Conservation (phyloP, 495 filamentous ascomycete species). For the Podospora fimiseda region DNA sequence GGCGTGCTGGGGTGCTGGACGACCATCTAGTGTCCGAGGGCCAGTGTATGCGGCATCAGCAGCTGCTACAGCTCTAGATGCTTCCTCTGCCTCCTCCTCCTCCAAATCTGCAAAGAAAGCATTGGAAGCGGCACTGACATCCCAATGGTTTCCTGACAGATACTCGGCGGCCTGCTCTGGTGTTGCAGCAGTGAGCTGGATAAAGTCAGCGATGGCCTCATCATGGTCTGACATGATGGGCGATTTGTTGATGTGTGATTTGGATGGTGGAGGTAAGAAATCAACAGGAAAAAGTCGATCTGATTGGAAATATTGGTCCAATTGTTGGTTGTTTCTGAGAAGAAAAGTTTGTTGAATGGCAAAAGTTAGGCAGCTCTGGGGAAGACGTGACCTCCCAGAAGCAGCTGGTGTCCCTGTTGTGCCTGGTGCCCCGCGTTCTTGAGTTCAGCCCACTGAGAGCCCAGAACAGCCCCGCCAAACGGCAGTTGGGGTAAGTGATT, state of each 20-base stretch:
- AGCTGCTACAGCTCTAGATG: conserved; percentile 10
- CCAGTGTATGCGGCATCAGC: conserved; percentile 42
- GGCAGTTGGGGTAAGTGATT: too few relatives aligned
- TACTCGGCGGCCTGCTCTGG: conserved; percentile 66
- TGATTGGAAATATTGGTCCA: background rate
- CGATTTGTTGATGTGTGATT: too few relatives aligned
- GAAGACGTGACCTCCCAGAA: conserved; percentile 6
- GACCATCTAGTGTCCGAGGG: conserved; percentile 49
- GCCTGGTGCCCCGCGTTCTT: conserved; percentile 9
- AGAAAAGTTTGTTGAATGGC: background rate
- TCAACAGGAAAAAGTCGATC: background rate
- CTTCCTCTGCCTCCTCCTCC: conserved; percentile 34
- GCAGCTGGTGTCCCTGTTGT: too few relatives aligned
- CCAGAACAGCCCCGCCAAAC: conserved; percentile 7
- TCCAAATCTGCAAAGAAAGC: conserved; percentile 68
- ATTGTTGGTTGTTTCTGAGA: too few relatives aligned
- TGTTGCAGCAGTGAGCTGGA: conserved; percentile 59
- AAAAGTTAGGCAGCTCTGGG: conserved; percentile 19
- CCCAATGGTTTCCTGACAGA: conserved; percentile 61
- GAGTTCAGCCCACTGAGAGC: background rate
- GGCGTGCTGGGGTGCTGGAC: conserved; percentile 41
- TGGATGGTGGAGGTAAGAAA: too few relatives aligned
- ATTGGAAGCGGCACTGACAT: conserved; percentile 58
- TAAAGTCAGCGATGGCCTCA: conserved; percentile 65
- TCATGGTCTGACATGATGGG: conserved; percentile 53